Percentiles rank a stretch among this genome's conserved stretches.
Conservation (phyloP, 768 basidiomycete genomes). For the Pisolithus tinctorius region DNA sequence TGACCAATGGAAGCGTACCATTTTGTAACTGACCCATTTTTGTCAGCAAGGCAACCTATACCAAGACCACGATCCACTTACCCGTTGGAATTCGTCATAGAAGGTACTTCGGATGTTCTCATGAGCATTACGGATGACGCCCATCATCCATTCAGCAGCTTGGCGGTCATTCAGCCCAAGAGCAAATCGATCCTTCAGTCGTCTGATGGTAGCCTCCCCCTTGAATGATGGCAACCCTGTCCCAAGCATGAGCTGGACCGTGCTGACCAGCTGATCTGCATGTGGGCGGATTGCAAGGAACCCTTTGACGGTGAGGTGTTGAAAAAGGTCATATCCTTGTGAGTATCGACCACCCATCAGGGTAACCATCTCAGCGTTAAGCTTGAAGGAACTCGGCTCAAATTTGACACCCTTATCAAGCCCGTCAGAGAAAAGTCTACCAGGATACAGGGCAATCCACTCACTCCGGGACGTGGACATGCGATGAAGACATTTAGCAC, state of each 20-base stretch:
- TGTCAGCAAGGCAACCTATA: constrained; percentile 7
- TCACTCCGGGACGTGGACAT: constrained; percentile 53
- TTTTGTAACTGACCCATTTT: constrained; percentile 38
- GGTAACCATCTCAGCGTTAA: constrained; percentile 97
- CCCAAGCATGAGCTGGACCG: constrained; percentile 90
- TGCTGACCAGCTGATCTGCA: constrained; percentile 82
- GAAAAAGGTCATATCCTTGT: constrained; percentile 91
- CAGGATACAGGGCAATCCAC: constrained; percentile 13
- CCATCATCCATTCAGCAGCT: constrained; percentile 92
- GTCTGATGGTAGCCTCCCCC: constrained; percentile 84
- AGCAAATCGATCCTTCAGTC: constrained; percentile 83
- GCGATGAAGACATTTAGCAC: constrained; percentile 22
- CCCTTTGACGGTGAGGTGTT: constrained; percentile 89
- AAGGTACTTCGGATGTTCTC: constrained; percentile 91
- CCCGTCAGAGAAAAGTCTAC: constrained; percentile 5
- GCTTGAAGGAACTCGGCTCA: constrained; percentile 95
- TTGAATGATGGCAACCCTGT: constrained; percentile 96
- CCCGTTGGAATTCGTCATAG: constrained; percentile 94
- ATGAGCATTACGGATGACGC: constrained; percentile 83
- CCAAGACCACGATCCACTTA: constrained; percentile 28
- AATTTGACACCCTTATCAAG: constrained; percentile 86
- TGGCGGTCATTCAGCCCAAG: constrained; percentile 77
- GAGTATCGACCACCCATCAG: constrained; percentile 95
- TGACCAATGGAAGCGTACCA: constrained; percentile 23
- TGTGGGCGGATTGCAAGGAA: constrained; percentile 96